Evolutionary conservation across 495 filamentous ascomycete species (phyloP).

Genomic region (Penicillium alfredii): DNA sequence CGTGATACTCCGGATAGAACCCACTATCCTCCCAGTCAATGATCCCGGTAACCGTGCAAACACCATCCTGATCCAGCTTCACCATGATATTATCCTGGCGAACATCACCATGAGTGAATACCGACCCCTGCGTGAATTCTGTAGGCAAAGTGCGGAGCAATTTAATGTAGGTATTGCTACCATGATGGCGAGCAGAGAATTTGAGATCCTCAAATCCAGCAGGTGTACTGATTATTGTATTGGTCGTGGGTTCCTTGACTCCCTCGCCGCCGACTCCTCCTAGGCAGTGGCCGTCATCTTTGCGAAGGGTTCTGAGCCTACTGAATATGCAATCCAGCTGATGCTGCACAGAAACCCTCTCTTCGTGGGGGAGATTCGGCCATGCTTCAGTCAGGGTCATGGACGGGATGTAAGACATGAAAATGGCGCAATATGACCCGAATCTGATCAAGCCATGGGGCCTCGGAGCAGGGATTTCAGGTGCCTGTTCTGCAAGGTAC

Average conservation of each 20-base stretch:
- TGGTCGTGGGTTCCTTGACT: too few relatives aligned
- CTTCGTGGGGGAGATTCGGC: slow-evolving; percentile 17
- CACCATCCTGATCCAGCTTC: slow-evolving; percentile 14
- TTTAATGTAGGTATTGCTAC: slow-evolving; percentile 5
- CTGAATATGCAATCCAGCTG: slow-evolving; percentile 28
- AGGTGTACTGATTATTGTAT: too few relatives aligned
- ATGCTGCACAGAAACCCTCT: slow-evolving; percentile 26
- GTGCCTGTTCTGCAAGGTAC: slow-evolving; percentile 26
- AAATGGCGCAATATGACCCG: slow-evolving; percentile 21
- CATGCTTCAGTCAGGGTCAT: slow-evolving; percentile 25
- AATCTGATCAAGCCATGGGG: slow-evolving; percentile 27
- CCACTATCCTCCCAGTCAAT: slow-evolving; percentile 34
- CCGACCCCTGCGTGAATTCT: slow-evolving; percentile 14
- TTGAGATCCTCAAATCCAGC: too few relatives aligned
- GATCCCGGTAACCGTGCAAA: slow-evolving; percentile 24
- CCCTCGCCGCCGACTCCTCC: slow-evolving; percentile 24
- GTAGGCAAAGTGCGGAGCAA: too few relatives aligned
- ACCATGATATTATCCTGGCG: slow-evolving; percentile 37
- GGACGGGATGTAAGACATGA: slow-evolving; percentile 28
- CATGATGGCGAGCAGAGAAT: slow-evolving; percentile 18
- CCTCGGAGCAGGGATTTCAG: slow-evolving; percentile 27
- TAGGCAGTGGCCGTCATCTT: slow-evolving; percentile 17
- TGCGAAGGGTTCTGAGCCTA: slow-evolving; percentile 21
- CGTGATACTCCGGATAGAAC: slow-evolving; percentile 30
- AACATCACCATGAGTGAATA: slow-evolving; percentile 40